phyloP scores from a whole-genome alignment of 208 protist species.

The Strigomonas oncopelti region DNA sequence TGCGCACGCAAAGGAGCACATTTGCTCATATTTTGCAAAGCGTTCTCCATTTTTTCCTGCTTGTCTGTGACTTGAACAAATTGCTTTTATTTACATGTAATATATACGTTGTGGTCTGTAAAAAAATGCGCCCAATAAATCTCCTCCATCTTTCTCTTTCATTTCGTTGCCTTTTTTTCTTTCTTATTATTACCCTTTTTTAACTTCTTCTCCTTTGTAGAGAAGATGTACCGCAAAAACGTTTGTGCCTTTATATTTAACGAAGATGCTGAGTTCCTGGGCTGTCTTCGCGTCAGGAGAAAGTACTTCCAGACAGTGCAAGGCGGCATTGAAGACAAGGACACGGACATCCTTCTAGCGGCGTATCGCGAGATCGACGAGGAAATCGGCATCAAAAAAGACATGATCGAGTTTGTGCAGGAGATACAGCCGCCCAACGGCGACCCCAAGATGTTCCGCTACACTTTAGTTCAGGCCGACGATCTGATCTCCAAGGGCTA shows the following conservation, averaged over 20 bases:
- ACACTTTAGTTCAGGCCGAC: constrained; percentile 34
- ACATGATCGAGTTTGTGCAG: constrained; percentile 59
- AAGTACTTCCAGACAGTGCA: constrained; percentile 68
- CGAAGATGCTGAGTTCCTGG: constrained; percentile 56
- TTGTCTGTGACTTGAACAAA: too few relatives aligned
- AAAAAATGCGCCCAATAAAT: too few relatives aligned
- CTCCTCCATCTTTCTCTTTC: too few relatives aligned
- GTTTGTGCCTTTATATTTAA: constrained; percentile 78
- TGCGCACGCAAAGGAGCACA: too few relatives aligned
- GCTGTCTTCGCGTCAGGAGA: constrained; percentile 39
- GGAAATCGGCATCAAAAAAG: constrained; percentile 56
- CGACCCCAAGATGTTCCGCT: constrained; percentile 64
- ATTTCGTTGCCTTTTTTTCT: too few relatives aligned
- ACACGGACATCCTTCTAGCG: constrained; percentile 47
- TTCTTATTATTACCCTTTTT: too few relatives aligned
- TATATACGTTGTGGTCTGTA: too few relatives aligned
- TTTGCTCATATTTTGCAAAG: too few relatives aligned
- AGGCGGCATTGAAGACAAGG: constrained; percentile 67
- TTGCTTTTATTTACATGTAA: too few relatives aligned
- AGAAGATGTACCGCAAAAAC: constrained; percentile 71
- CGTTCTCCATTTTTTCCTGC: too few relatives aligned
- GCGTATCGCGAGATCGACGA: constrained; percentile 70
- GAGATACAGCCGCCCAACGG: constrained; percentile 61
- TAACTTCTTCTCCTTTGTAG: not conserved
- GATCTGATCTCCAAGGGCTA: constrained; percentile 65